Conservation (phyloP, 1,284 basidiomycete species). For the Papiliotrema nemorosa region DNA sequence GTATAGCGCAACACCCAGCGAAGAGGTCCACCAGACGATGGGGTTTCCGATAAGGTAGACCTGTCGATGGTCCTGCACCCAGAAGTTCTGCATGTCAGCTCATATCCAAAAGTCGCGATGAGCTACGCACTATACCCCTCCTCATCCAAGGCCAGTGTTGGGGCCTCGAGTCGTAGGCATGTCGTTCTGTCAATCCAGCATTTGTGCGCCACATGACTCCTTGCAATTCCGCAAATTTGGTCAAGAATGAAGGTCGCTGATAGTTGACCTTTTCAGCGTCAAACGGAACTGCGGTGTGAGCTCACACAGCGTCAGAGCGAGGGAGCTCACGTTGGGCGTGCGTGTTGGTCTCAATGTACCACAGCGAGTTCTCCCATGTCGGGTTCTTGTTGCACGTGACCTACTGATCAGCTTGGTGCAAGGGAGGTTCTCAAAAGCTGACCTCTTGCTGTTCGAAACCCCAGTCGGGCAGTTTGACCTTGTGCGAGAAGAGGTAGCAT, state of each 20-base stretch:
- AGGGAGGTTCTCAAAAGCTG: too few species aligned
- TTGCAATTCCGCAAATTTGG: conserved; percentile 90
- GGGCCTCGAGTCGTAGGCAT: conserved; percentile 91
- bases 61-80: conserved; percentile 93
- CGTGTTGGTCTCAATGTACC: conserved; percentile 85
- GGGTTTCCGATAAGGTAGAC: conserved; percentile 96
- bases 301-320: neutral
- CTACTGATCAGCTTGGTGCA: conserved; percentile 18
- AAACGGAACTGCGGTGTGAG: conserved; percentile 56
- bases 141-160: conserved; percentile 80
- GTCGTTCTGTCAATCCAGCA: conserved; percentile 87
- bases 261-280: conserved; percentile 84
- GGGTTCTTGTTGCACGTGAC: conserved; percentile 97
- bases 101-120: neutral
- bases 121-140: conserved; percentile 78
- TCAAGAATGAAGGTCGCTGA: conserved; percentile 74
- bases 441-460: conserved; percentile 96
- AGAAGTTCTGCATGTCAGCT: conserved; percentile 69
- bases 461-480: conserved; percentile 96
- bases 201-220: conserved; percentile 99
- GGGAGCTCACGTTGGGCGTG: conserved; percentile 66
- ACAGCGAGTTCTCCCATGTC: conserved; percentile 80
- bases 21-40: conserved; percentile 83
- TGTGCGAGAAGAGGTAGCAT: conserved; percentile 97
- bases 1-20: conserved; percentile 67